Evolutionary conservation across 139 green algal genomes (phyloP), one percentile per base, ranked within the genome.

Genomic region (Astrephomene gubernaculifera): DNA sequence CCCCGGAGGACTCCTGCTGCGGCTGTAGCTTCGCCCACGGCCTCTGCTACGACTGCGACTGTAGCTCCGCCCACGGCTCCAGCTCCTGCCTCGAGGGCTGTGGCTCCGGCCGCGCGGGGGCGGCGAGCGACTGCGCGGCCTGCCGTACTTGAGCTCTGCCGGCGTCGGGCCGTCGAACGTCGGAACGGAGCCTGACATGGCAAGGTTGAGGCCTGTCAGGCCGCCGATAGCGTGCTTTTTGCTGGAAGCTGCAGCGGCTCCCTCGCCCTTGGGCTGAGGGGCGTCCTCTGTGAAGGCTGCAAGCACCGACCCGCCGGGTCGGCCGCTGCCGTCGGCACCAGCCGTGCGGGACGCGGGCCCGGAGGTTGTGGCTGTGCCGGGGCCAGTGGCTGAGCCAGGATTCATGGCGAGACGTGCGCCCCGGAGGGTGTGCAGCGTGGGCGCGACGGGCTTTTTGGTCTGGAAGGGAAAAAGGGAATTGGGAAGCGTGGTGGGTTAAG

Each of bases 351-450:
- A 35, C 25, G 73, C 53, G 8, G 53, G 36, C n/a, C 5, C 57
- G 36, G 63, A 2, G 9, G 43, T 64, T 10, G 38, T 22, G 17
- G 8, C 24, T 29, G 61, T 19, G 61, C 25, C 36, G 35, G 27
- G 33, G 3, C 9, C 44, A 17, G 45, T n/a, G 35, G n/a, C 79
- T 10, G 79, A 45, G 45, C 19, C 60, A 7, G 73, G 14, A 19
- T 39, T 65, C 36, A 89, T 89, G 53, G 75, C 76, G 14, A 89
- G 57, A 1, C 68, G 67, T 19, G 85, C 85, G 6, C 85, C 85
- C 6, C 75, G 75, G 43, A 89, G 76, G n/a, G 73, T 89, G 35
- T 81, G 85, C 41, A 86, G 53, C 10, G 82, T 74, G 36, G 81
- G 70, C 31, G 53, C 75, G 0, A 67, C 67, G 2, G 84, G 22